Evolutionary conservation across 2,329 filamentous ascomycete species (phyloP), one percentile per base, ranked within the genome.

Genomic region (Botrytis cinerea): DNA sequence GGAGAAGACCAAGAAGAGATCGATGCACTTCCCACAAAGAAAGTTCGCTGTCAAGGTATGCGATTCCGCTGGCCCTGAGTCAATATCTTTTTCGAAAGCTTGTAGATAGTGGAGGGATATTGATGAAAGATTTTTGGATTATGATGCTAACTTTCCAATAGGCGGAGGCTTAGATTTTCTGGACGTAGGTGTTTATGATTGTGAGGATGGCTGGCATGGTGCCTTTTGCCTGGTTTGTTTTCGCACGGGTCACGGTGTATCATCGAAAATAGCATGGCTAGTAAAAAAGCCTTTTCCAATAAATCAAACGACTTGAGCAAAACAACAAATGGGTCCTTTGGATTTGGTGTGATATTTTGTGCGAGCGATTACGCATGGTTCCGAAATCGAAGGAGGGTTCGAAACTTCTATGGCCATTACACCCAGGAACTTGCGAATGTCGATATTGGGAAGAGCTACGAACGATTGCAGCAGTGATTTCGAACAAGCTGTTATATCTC

Each of bases 1-100:
- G 80, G 92, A 95, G 87, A 98, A 97, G 92, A 92, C 94, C 86
- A 94, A 94, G 91, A 99, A 99, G 94, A 93, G 92, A 88, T 86
- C 89, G 85, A 91, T 89, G 81, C 95, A 99, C 89, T 99, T 99
- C 90, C 96, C 96, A 80, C 94, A 97, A 90, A 92, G 96, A 87
- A 98, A 97, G 89, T 99, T 92, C 87, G 96, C 96, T 86, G 93
- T 99, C 86, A 99, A 98, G 95, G 96, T 81, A 79, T 60, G 75
- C 66, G 54, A 61, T 46, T 64, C 25, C 46, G 16, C 48, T 51
- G 66, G 40, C 66, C 38, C 8, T 6, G 14, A n/a, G 66, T 57
- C 35, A 45, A 70, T 38, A 67, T 40, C 12, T 64, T 10, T 40
- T 35, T 51, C 10, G 8, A 18, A 2, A 9, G n/a, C 40, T 12